These are phyloP conservation scores for Apophysomyces trapeziformis DNA, from an alignment of 371 early-diverging fungal genomes.

Conservation along the genomic window DNA sequence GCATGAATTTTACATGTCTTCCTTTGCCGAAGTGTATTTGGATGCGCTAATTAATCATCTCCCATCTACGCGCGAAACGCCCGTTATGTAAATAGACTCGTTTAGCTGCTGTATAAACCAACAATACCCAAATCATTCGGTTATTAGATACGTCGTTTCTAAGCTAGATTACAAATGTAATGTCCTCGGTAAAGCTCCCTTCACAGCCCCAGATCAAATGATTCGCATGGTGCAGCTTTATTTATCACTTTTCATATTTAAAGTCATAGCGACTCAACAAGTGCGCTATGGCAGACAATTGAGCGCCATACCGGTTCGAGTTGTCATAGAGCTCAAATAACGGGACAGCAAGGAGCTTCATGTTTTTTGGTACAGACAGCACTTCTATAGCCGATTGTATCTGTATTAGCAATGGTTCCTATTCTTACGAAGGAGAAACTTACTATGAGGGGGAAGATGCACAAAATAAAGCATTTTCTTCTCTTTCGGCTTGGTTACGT, in stretches of 20 bases:
- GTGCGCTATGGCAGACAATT: constrained; percentile 74
- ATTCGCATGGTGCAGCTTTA: no score
- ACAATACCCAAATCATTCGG: no score
- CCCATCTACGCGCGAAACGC: background rate
- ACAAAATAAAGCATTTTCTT: constrained; percentile 75
- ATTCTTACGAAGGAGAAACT: constrained; percentile 15
- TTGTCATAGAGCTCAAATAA: constrained; percentile 85
- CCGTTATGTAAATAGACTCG: no score
- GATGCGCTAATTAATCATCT: constrained; percentile 46
- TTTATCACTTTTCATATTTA: constrained; percentile 37
- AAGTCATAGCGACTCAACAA: constrained; percentile 65
- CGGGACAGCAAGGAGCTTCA: constrained; percentile 82
- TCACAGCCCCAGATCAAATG: no score
- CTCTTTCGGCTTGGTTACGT: constrained; percentile 82
- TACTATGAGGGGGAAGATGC: constrained; percentile 77
- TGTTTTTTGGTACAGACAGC: constrained; percentile 79
- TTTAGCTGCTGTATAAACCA: no score
- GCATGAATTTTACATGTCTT: constrained; percentile 77
- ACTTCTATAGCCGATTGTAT: constrained; percentile 49
- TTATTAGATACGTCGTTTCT: no score
- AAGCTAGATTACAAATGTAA: no score
- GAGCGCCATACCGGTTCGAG: constrained; percentile 73
- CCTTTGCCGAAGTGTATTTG: constrained; percentile 80
- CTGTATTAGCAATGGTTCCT: background rate
- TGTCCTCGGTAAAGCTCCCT: no score